Conservation (phyloP, 164 flowering plant genomes). For the Amborella trichopoda region DNA sequence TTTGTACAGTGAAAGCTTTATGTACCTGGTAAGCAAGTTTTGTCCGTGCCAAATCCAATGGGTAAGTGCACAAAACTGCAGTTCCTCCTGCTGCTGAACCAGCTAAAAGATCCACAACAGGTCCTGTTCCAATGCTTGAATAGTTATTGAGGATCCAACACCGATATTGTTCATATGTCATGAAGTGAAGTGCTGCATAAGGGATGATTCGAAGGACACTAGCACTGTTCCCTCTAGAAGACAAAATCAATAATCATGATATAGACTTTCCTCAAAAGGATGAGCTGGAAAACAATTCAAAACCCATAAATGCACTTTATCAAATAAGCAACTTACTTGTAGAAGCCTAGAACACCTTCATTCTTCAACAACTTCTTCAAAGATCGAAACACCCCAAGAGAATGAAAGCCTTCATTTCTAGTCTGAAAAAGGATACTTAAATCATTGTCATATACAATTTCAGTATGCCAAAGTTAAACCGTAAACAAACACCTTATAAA, state of each 20-base stretch:
- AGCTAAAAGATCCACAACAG: slow-evolving; percentile 83
- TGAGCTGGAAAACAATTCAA: no score
- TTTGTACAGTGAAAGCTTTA: no score
- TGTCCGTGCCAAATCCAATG: slow-evolving; percentile 85
- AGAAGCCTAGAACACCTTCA: slow-evolving; percentile 80
- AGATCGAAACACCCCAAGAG: slow-evolving; percentile 67
- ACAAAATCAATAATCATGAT: slow-evolving; percentile 5
- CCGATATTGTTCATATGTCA: slow-evolving; percentile 91
- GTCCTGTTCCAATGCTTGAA: slow-evolving; percentile 72
- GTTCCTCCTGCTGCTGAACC: slow-evolving; percentile 97
- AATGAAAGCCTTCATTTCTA: slow-evolving; percentile 71
- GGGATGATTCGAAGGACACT: slow-evolving; percentile 90
- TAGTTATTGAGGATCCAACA: slow-evolving; percentile 67
- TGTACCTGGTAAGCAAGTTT: slow-evolving; percentile 95
- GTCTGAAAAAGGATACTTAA: no score
- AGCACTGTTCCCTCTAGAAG: slow-evolving; percentile 86
- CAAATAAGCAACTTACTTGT: slow-evolving; percentile 53
- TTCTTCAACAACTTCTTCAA: slow-evolving; percentile 61
- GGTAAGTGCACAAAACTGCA: slow-evolving; percentile 92
- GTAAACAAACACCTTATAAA: no score
- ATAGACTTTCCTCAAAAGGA: background rate
- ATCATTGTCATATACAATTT: no score
- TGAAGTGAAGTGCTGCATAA: slow-evolving; percentile 92
- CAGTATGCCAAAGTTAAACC: no score
- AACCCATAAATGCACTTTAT: background rate